Evolutionary conservation across 2,329 filamentous ascomycete genomes (phyloP).

Genomic region (Exophiala xenobiotica): DNA sequence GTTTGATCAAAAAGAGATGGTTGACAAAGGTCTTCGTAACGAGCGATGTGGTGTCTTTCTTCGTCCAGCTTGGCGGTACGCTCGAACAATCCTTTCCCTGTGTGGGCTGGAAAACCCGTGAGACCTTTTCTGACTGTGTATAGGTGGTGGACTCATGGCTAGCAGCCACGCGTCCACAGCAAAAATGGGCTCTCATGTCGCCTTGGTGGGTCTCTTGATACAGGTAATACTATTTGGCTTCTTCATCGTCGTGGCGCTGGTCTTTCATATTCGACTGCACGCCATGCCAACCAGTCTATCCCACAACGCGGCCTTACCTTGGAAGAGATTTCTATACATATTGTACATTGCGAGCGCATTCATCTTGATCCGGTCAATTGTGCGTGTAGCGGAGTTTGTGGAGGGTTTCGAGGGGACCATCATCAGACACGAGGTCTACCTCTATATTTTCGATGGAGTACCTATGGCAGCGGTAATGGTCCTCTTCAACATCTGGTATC

Average conservation of each 20-base stretch:
- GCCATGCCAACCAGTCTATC: slow-evolving; percentile 1
- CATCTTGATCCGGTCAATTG: slow-evolving; percentile 34
- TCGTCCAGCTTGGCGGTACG: slow-evolving; percentile 40
- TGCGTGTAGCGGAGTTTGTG: slow-evolving; percentile 37
- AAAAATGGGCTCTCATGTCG: slow-evolving; percentile 45
- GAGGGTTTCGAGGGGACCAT: slow-evolving; percentile 35
- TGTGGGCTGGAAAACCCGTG: background rate
- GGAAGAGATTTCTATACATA: slow-evolving; percentile 40
- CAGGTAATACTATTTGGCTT: slow-evolving; percentile 54
- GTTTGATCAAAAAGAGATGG: slow-evolving; percentile 37
- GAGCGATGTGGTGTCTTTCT: slow-evolving; percentile 45
- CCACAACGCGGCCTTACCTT: slow-evolving; percentile 21
- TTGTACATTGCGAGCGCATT: slow-evolving; percentile 31
- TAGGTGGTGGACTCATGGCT: slow-evolving; percentile 19
- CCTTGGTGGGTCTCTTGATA: slow-evolving; percentile 41
- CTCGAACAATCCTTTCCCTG: background rate
- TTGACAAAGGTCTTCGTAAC: slow-evolving; percentile 44
- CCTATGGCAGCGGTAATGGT: slow-evolving; percentile 30
- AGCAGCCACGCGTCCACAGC: slow-evolving; percentile 24
- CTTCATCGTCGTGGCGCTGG: slow-evolving; percentile 51
- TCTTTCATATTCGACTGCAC: slow-evolving; percentile 6
- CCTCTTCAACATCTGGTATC: slow-evolving; percentile 11
- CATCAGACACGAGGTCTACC: slow-evolving; percentile 35
- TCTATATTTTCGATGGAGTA: slow-evolving; percentile 37
- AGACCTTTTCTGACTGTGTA: too few species aligned